Evolutionary conservation across 805 yeast species (phyloP).

Genomic region (Pichia exigua): DNA sequence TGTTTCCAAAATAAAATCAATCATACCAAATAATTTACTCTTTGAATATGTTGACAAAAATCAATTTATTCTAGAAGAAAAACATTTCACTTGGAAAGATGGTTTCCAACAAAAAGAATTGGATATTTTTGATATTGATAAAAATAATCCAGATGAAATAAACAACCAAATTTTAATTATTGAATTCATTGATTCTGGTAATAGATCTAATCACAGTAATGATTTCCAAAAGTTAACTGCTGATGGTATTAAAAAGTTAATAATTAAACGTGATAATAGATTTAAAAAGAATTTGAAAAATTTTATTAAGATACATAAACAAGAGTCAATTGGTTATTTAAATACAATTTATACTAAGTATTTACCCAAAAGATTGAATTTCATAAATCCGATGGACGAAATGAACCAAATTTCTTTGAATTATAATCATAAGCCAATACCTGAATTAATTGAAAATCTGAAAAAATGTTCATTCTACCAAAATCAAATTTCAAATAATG

Average conservation of each 20-base stretch:
- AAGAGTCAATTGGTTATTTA: constrained; percentile 35
- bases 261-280: constrained; percentile 46
- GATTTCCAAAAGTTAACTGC: constrained; percentile 35
- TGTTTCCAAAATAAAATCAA: constrained; percentile 51
- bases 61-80: constrained; percentile 41
- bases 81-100: constrained; percentile 34
- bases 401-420: constrained; percentile 33
- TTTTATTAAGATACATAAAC: constrained; percentile 24
- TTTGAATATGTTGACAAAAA: constrained; percentile 77
- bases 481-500: constrained; percentile 49
- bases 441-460: constrained; percentile 42
- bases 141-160: constrained; percentile 27
- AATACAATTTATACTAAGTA: constrained; percentile 26
- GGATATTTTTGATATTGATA: constrained; percentile 43
- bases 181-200: constrained; percentile 65
- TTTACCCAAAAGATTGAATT: constrained; percentile 43
- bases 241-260: constrained; percentile 52
- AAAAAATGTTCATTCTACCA: constrained; percentile 43
- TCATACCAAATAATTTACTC: constrained; percentile 62
- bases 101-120: constrained; percentile 52
- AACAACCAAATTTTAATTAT: constrained; percentile 56
- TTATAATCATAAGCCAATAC: constrained; percentile 23
- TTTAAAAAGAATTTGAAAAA: constrained; percentile 36
- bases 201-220: constrained; percentile 34
- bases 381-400: constrained; percentile 55